Base-by-base conservation (phyloP, 768 basidiomycete species). In the Hortiboletus campestris region DNA sequence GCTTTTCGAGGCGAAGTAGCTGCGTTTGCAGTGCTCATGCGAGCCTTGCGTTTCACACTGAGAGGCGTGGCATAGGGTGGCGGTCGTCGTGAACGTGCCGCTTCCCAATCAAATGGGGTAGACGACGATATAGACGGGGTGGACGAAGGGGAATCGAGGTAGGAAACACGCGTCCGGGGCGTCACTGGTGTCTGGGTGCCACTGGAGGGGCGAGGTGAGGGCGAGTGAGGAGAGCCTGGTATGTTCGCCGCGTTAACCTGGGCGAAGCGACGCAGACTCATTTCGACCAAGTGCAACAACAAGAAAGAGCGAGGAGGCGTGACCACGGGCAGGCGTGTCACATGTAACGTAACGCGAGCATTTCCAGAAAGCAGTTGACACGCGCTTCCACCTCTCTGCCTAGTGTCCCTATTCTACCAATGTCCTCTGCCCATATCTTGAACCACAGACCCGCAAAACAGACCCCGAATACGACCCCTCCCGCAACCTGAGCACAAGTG, bases 101-200 rank as follows among this genome's bases (percentile, higher is more conserved):
- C 91, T 31, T 89, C 86, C 91, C 91, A 93, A 74, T 94, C 91
- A 63, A 94, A 94, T 1, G 91, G 88, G 10, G 79, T 71, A 8
- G 87, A 86, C 1, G 88, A 85, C 6, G 90, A 89, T 45, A 88
- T 77, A 4, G 91, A 92, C 5, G 88, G 84, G 0, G 86, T 84
- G 2, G 80, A 72, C 35, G 81, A 83, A 4, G 81, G 89, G 11
- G 81, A 88, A 40, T 85, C 76, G 68, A 84, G 70, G 63, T 78
- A 63, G 59, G 80, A 77, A 63, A 86, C 76, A 32, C 82, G 80
- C 14, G 72, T 59, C 67, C 74, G 67, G 67, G 80, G 73, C 3
- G 78, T 78, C 16, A 70, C 72, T 7, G 82, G 80, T 3, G 79
- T 80, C 6, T 73, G 68, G 3, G 78, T 72, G 13, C 68, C 58